Evolutionary conservation across 768 basidiomycete species (phyloP), one percentile per base, ranked within the genome.

Genomic region (Hygrophoropsis aurantiaca): DNA sequence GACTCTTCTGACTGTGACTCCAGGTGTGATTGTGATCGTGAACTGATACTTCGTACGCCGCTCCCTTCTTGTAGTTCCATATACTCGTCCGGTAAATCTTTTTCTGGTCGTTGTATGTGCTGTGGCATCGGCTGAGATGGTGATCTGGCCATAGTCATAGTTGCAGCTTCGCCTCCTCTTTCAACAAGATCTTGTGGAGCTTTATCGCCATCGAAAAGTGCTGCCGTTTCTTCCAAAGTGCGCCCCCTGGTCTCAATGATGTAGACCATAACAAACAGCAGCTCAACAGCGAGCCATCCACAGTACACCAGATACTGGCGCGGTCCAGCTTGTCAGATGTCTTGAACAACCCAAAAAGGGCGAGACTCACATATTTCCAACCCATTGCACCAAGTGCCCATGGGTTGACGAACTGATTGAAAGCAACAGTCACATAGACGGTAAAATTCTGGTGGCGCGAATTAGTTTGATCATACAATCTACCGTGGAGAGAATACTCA

Each of bases 321-420:
- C 13, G 19, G 19, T 37, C n/a, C 11, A 25, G 4, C 11, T 18
- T 11, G 36, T 33, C 27, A 32, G 41, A 19, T 3, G 13, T 9
- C 7, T 16, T 16, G 27, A 21, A 15, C 16, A 40, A 33, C 26
- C 20, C 3, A 15, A 8, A 19, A 42, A 38, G 19, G 1, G 20
- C 19, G 44, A 42, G 21, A 50, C 38, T 52, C 21, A 67, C 47
- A 47, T 81, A 81, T 68, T 74, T 73, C 80, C 80, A 81, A 8
- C 69, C 69, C 5, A 81, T 53, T 0, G 61, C 60, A 4, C 71
- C 66, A 19, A 91, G 67, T 1, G 88, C 89, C 71, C 83, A 80
- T 6, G 89, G 87, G 55, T 90, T 90, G 40, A 88, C 79, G 44
- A 88, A 86, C 58, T 86, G 85, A 56, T 87, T 91, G 65, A 92